These are phyloP conservation scores for Lasiodiplodia theobromae DNA, from an alignment of 2,329 filamentous ascomycete genomes.

Conservation along the genomic window DNA sequence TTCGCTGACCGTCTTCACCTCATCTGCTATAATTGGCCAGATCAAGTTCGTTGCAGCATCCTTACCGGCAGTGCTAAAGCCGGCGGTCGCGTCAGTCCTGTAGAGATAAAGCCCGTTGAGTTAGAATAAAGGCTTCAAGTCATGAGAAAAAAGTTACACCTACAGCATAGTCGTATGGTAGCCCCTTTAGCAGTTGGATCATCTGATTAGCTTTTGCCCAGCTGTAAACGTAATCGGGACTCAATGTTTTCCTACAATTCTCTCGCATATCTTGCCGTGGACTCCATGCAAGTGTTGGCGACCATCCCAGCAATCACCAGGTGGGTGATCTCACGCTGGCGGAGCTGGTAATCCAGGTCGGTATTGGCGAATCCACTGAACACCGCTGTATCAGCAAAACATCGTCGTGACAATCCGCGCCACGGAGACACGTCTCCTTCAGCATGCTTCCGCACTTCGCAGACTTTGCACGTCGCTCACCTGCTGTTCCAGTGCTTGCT, in stretches of 20 bases:
- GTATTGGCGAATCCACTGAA: constrained; percentile 45
- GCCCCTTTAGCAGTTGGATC: not conserved
- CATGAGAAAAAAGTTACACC: not conserved
- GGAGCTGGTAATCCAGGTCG: constrained; percentile 46
- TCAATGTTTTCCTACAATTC: constrained; percentile 36
- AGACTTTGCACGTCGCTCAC: not conserved
- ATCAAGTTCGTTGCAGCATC: constrained; percentile 31
- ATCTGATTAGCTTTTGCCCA: not conserved
- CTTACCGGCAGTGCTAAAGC: constrained; percentile 27
- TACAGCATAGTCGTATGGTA: not conserved
- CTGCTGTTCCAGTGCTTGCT: not conserved
- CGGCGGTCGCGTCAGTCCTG: constrained; percentile 31
- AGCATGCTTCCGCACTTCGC: not conserved
- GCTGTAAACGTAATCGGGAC: too few relatives aligned
- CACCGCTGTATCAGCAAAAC: not conserved
- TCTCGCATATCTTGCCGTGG: constrained; percentile 45
- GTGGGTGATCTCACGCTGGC: constrained; percentile 43
- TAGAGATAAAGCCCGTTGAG: not conserved
- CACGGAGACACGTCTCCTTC: not conserved
- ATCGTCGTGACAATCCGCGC: not conserved
- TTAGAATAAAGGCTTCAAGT: not conserved
- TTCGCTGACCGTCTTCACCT: not conserved
- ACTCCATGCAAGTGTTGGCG: constrained; percentile 45
- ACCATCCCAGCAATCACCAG: constrained; percentile 43
- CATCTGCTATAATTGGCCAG: constrained; percentile 31